Conservation (phyloP, 495 filamentous ascomycete genomes). For the Hypoxylon perforatum region DNA sequence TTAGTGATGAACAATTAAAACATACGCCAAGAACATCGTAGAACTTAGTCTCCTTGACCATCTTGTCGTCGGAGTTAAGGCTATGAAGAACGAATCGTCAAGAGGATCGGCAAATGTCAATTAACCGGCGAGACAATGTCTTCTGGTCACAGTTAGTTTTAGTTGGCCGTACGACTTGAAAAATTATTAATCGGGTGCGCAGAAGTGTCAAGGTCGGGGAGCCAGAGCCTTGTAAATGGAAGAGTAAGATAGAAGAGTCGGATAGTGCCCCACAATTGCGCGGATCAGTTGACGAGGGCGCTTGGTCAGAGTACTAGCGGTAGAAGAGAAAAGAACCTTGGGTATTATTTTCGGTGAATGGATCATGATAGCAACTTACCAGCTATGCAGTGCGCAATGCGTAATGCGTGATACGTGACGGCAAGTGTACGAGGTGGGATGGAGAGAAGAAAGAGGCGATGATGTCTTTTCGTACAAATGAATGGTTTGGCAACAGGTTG, state of each 20-base stretch:
- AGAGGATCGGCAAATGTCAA: conserved; percentile 7
- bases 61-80: conserved; percentile 58
- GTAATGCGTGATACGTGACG: conserved; percentile 8
- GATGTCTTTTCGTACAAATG: background rate
- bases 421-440: background rate
- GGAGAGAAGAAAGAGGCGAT: conserved; percentile 17
- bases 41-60: conserved; percentile 91
- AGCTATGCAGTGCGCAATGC: conserved; percentile 10
- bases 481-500: conserved; percentile 5
- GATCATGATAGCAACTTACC: conserved; percentile 22
- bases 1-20: conserved; percentile 20
- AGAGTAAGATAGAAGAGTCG: conserved; percentile 36
- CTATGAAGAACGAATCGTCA: conserved; percentile 9
- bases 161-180: conserved; percentile 9
- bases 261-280: conserved; percentile 36
- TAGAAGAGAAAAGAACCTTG: conserved; percentile 4
- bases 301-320: background rate
- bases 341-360: background rate
- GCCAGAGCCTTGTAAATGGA: conserved; percentile 22
- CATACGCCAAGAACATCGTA: conserved; percentile 90
- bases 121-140: conserved; percentile 10
- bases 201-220: conserved; percentile 10
- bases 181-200: conserved; percentile 1
- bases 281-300: conserved; percentile 23
- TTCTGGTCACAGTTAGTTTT: conserved; percentile 14